A percentile compares a stretch with the other conserved stretches of the same genome.
These are phyloP conservation scores for Aureobasidium leucospermi DNA, from an alignment of 2,329 filamentous ascomycete species.

Conservation along the genomic window DNA sequence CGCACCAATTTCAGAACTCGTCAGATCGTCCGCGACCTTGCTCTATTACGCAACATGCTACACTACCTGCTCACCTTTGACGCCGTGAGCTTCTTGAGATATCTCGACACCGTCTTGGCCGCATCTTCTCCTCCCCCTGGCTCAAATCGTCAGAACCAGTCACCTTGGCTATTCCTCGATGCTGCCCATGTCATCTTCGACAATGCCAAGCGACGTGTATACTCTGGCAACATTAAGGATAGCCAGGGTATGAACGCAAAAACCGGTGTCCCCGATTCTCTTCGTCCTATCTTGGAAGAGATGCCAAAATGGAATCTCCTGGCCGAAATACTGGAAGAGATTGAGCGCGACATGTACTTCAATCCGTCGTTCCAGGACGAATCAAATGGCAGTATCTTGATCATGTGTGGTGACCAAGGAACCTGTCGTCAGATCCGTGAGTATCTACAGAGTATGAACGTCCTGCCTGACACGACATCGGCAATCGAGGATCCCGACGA, in stretches of 20 bases:
- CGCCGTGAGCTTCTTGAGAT: conserved; percentile 82
- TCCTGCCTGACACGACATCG: conserved; percentile 43
- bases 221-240: conserved; percentile 62
- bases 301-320: conserved; percentile 89
- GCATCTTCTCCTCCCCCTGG: conserved; percentile 83
- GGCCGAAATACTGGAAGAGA: conserved; percentile 86
- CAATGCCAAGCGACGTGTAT: conserved; percentile 80
- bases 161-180: conserved; percentile 93
- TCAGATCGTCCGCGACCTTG: conserved; percentile 86
- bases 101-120: conserved; percentile 88
- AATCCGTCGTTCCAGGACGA: conserved; percentile 70
- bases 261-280: conserved; percentile 48
- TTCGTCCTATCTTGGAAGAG: conserved; percentile 81
- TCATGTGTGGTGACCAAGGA: conserved; percentile 87
- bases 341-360: conserved; percentile 82
- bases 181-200: conserved; percentile 92
- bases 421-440: conserved; percentile 85
- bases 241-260: conserved; percentile 45
- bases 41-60: conserved; percentile 73
- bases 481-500: conserved; percentile 35
- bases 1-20: conserved; percentile 90
- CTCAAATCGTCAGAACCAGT: conserved; percentile 79
- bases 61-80: conserved; percentile 78
- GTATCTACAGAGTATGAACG: conserved; percentile 84
- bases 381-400: conserved; percentile 83